Percentiles rank a stretch among this genome's conserved stretches.
phyloP scores from a whole-genome alignment of 2,329 filamentous ascomycete species.

The Chalaropsis ovoidea region DNA sequence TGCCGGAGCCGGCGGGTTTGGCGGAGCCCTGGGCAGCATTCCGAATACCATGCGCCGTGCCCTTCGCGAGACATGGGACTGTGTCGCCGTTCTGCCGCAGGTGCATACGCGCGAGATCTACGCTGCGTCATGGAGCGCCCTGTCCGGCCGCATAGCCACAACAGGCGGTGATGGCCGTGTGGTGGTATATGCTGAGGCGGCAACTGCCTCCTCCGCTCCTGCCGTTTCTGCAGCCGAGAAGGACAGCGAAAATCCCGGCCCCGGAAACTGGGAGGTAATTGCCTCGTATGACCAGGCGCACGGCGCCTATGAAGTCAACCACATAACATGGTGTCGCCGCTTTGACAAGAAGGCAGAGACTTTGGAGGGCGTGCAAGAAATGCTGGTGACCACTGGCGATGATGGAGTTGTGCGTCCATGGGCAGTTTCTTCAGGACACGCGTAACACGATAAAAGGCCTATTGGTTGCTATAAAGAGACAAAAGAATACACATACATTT shows the following conservation, averaged over 20 bases:
- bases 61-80: conserved; percentile 72
- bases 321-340: conserved; percentile 75
- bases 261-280: conserved; percentile 60
- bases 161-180: conserved; percentile 79
- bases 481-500: not conserved
- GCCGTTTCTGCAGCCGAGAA: conserved; percentile 6
- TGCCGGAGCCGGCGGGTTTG: conserved; percentile 35
- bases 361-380: conserved; percentile 55
- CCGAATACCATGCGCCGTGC: conserved; percentile 81
- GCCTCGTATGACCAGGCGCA: conserved; percentile 64
- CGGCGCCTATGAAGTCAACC: conserved; percentile 89
- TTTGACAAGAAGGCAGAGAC: conserved; percentile 54
- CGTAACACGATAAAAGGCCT: not conserved
- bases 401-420: conserved; percentile 82
- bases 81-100: conserved; percentile 63
- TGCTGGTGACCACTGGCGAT: conserved; percentile 83
- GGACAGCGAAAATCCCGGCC: conserved; percentile 16
- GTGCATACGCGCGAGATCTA: conserved; percentile 76
- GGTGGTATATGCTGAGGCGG: conserved; percentile 62
- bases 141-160: conserved; percentile 70
- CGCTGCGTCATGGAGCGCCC: conserved; percentile 70
- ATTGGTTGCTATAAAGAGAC: not conserved
- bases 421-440: conserved; percentile 40
- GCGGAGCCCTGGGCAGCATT: conserved; percentile 41
- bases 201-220: conserved; percentile 27